Base-by-base conservation (phyloP, 495 filamentous ascomycete species). In the Rhypophila decipiens region DNA sequence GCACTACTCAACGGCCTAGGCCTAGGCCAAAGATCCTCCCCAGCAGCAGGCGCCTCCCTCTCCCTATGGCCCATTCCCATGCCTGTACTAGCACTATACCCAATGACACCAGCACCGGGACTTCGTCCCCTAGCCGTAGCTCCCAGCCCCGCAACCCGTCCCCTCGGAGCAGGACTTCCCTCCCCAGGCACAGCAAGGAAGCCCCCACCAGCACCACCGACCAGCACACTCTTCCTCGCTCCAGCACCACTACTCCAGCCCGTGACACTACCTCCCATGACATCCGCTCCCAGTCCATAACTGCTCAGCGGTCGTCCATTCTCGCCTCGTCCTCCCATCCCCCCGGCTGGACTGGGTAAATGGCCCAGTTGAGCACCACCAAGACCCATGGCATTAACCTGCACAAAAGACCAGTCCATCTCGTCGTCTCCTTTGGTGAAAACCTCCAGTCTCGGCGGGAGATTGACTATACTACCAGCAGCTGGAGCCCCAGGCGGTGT, bases 401-500 rank as follows among this genome's bases (percentile, higher is more conserved):
- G 60, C 20, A 70, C 68, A 59, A 90, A 85, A 51, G 86, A 85
- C 90, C 90, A 96, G 53, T 90, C 87, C 18, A 88, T 70, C 55
- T 64, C 88, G 50, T 90, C 83, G 17, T 88, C 74, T 21, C 87
- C 85, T 67, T 95, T 96, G 61, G 80, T 88, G 64, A 90, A 95
- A 21, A 96, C 80, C 55, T 86, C 80, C 22, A 96, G 74, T 5
- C 79, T 78, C 49, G 86, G 82, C 50, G 70, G 59, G 76, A 85
- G 52, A 63, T 74, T 39, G 60, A 65, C n/a, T 27, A 57, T 36
- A 35, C 53, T 34, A 1, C 42, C 42, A 1, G 15, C 22, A 2
- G 7, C 19, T 21, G 34, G 17, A n/a, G 50, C 33, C 1, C 27
- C 31, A 15, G 47, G 18, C 8, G 27, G n/a, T n/a, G n/a, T 24